Conservation (phyloP, 805 yeast species). For the Kluyveromyces lactis region DNA sequence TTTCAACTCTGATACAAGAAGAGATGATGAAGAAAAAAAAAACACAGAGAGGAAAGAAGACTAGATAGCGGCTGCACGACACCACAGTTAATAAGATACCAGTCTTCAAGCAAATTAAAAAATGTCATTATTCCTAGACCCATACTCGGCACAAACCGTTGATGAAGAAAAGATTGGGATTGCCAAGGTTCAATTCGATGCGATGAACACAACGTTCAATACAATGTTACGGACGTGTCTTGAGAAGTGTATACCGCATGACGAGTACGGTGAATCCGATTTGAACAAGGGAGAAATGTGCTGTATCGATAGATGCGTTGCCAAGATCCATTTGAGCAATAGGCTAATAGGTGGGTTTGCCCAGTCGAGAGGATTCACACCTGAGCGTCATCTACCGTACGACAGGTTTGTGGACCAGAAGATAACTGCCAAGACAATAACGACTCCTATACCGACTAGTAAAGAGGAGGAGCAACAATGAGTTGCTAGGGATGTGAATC, state of each 20-base stretch:
- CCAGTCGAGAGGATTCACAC: constrained; percentile 37
- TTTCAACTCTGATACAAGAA: no score
- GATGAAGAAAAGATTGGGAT: constrained; percentile 52
- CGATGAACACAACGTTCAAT: constrained; percentile 49
- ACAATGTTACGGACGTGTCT: constrained; percentile 54
- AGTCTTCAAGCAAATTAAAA: no score
- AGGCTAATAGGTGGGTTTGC: constrained; percentile 48
- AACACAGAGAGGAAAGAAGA: no score
- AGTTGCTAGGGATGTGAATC: no score
- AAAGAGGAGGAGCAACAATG: no score
- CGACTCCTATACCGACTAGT: no score
- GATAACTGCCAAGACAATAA: no score
- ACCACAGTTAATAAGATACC: no score
- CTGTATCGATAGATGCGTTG: constrained; percentile 81
- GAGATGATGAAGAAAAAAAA: no score
- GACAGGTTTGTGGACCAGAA: constrained; percentile 9
- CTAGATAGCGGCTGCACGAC: no score
- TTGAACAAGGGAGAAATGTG: constrained; percentile 74
- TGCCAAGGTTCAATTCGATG: constrained; percentile 62
- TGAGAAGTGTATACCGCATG: constrained; percentile 66
- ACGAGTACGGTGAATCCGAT: constrained; percentile 79
- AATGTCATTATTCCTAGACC: constrained; percentile 57
- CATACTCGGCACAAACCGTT: constrained; percentile 41
- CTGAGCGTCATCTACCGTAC: constrained; percentile 36
- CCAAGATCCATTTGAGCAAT: constrained; percentile 73